Conservation (phyloP, 2,329 filamentous ascomycete genomes). For the Ophiostoma pallidulum region DNA sequence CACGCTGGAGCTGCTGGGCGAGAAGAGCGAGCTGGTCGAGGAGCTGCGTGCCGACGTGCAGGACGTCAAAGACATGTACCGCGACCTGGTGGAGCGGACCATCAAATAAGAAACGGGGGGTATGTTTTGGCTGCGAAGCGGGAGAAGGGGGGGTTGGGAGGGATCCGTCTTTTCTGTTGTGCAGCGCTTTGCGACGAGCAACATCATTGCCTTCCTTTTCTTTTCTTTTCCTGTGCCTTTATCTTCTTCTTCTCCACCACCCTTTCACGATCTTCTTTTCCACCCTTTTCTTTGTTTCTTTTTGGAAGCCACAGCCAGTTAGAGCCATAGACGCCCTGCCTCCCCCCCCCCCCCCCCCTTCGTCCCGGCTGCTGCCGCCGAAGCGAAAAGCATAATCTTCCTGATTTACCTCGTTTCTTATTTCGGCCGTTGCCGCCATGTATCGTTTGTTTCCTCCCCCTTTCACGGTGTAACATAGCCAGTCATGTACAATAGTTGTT, state of each 20-base stretch:
- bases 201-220: not conserved
- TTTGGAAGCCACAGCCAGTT: too few species aligned
- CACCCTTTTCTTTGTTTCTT: not conserved
- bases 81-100: constrained; percentile 80
- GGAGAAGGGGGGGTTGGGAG: too few species aligned
- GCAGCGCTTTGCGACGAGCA: too few species aligned
- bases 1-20: constrained; percentile 86
- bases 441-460: too few species aligned
- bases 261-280: not conserved
- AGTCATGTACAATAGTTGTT: too few species aligned
- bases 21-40: constrained; percentile 92
- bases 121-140: too few species aligned
- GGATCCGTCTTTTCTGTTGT: too few species aligned
- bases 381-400: too few species aligned
- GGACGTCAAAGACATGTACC: constrained; percentile 94
- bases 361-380: not conserved
- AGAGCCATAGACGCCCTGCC: too few species aligned
- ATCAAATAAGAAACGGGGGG: constrained; percentile 31
- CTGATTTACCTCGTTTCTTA: too few species aligned
- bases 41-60: constrained; percentile 81
- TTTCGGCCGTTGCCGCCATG: too few species aligned
- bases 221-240: not conserved
- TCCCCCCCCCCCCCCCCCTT: not conserved
- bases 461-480: too few species aligned
- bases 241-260: not conserved